phyloP scores from a whole-genome alignment of 1,139 yeast genomes.

The Geotrichum bryndzae region DNA sequence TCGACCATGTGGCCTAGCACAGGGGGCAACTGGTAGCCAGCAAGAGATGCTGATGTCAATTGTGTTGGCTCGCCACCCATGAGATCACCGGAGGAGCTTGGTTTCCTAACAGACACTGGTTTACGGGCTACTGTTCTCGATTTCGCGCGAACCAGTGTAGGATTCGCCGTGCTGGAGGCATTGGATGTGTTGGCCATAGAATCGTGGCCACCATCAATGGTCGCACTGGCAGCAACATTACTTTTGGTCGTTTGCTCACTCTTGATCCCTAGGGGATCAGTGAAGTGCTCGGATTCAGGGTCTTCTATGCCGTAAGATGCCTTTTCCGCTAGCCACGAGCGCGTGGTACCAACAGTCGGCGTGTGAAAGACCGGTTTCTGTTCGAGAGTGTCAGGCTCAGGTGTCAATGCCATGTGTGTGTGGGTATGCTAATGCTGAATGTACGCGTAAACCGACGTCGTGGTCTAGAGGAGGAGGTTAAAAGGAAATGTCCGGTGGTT shows the following conservation, averaged over 20 bases:
- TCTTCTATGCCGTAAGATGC: constrained; percentile 12
- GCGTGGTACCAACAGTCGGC: constrained; percentile 7
- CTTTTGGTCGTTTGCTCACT: neutral
- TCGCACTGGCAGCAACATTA: neutral
- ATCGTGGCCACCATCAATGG: neutral
- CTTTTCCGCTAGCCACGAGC: constrained; percentile 17
- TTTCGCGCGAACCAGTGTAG: neutral
- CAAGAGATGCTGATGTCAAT: neutral
- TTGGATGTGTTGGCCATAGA: neutral
- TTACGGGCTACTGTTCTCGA: neutral
- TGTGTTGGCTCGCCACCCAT: neutral
- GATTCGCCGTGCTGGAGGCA: neutral
- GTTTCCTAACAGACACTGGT: neutral
- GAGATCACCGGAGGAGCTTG: neutral
- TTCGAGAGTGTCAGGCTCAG: neutral
- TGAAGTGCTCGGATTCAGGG: neutral
- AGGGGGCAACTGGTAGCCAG: constrained; percentile 31
- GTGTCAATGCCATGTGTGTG: neutral
- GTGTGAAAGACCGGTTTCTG: constrained; percentile 7
- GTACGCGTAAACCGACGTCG: neutral
- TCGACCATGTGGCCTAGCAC: constrained; percentile 33
- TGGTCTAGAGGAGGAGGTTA: neutral
- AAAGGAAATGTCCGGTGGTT: neutral
- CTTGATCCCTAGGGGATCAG: constrained; percentile 11
- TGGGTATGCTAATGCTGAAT: neutral